Evolutionary conservation across 805 yeast species (phyloP).

Genomic region (Candida khao-thaluensis): DNA sequence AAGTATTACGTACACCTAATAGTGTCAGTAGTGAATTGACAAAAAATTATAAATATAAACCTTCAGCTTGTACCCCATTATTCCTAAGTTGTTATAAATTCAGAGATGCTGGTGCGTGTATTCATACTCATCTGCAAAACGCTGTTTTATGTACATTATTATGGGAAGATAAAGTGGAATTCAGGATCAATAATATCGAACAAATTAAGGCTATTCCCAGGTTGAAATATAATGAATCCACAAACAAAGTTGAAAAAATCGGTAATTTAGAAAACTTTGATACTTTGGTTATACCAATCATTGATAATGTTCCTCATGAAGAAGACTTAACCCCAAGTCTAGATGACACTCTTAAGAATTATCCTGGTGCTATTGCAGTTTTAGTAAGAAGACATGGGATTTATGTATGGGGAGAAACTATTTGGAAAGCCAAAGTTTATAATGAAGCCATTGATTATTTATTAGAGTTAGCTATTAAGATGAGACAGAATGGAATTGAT

Average conservation of each 20-base stretch:
- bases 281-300: conserved; percentile 80
- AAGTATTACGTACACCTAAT: conserved; percentile 60
- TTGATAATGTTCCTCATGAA: conserved; percentile 87
- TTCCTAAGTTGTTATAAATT: conserved; percentile 69
- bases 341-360: conserved; percentile 58
- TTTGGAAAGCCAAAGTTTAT: conserved; percentile 89
- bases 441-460: conserved; percentile 92
- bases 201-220: conserved; percentile 90
- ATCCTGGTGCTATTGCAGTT: conserved; percentile 82
- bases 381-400: conserved; percentile 92
- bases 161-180: conserved; percentile 59
- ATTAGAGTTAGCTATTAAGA: conserved; percentile 78
- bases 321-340: conserved; percentile 73
- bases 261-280: conserved; percentile 75
- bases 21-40: conserved; percentile 38
- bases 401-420: conserved; percentile 93
- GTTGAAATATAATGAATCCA: conserved; percentile 26
- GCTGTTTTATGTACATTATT: conserved; percentile 81
- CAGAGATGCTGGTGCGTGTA: conserved; percentile 85
- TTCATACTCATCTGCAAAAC: conserved; percentile 89
- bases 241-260: conserved; percentile 48
- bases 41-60: conserved; percentile 54
- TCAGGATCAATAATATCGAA: conserved; percentile 77
- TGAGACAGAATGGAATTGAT: conserved; percentile 64
- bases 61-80: conserved; percentile 92